These are phyloP conservation scores for Candida tallmaniae DNA, from an alignment of 805 yeast species.

Conservation along the genomic window DNA sequence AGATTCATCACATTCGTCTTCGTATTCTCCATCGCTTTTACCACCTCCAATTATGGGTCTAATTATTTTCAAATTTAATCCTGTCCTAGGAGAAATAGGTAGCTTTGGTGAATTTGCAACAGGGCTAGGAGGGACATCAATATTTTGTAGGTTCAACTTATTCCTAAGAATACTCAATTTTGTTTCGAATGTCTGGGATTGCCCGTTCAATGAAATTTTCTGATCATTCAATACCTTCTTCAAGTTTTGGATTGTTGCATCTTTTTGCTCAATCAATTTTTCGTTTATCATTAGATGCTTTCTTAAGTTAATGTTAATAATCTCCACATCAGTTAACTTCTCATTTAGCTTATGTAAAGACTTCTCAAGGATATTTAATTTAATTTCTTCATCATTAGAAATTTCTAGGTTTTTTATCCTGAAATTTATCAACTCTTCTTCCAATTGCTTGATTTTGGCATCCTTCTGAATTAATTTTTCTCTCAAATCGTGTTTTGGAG, in stretches of 20 bases:
- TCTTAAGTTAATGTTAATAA: conserved; percentile 53
- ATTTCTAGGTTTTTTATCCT: conserved; percentile 27
- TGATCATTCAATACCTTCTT: conserved; percentile 49
- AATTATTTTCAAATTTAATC: conserved; percentile 55
- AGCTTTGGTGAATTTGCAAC: conserved; percentile 2
- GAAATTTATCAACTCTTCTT: conserved; percentile 22
- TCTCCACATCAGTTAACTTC: conserved; percentile 58
- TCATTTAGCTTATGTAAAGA: conserved; percentile 53
- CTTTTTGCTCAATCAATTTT: conserved; percentile 53
- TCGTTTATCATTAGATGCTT: conserved; percentile 54
- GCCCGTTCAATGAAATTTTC: conserved; percentile 43
- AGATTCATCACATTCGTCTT: conserved; percentile 5
- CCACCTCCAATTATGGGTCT: conserved; percentile 52
- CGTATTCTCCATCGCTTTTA: conserved; percentile 6
- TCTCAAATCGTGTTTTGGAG: conserved; percentile 5
- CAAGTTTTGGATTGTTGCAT: conserved; percentile 51
- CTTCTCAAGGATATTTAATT: conserved; percentile 50
- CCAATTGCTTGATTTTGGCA: conserved; percentile 25
- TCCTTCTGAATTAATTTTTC: conserved; percentile 26
- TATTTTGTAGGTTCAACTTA: not conserved
- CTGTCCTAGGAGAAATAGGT: conserved; percentile 33
- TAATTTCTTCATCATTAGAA: conserved; percentile 42
- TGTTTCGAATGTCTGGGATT: conserved; percentile 46
- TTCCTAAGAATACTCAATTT: conserved; percentile 21
- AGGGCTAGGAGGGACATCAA: conserved; percentile 2